Conservation (phyloP, 1,284 basidiomycete species). For the Tylopilus orsonianus region DNA sequence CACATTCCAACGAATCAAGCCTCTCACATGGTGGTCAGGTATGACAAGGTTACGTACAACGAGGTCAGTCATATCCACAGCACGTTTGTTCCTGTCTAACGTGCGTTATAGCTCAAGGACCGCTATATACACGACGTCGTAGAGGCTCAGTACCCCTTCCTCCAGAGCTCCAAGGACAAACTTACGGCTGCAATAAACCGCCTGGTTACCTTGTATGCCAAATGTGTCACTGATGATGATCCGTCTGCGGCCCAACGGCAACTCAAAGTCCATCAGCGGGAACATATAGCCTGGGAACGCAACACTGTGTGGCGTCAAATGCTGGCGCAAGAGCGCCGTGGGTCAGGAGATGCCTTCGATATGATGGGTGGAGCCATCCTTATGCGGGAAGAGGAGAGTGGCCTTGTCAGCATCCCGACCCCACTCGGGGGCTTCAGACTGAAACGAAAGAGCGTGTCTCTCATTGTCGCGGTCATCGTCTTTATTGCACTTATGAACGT, state of each 20-base stretch:
- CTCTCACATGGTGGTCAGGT: conserved; percentile 46
- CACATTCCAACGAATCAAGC: neutral
- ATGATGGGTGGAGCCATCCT: conserved; percentile 50
- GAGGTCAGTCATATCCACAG: conserved; percentile 42
- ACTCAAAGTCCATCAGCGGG: conserved; percentile 85
- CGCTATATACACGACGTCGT: conserved; percentile 78
- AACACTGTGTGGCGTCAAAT: conserved; percentile 98
- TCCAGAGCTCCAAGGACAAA: conserved; percentile 58
- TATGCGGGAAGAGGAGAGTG: conserved; percentile 52
- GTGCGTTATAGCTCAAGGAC: conserved; percentile 67
- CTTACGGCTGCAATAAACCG: conserved; percentile 62
- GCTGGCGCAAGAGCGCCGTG: conserved; percentile 86
- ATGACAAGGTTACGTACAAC: conserved; percentile 92
- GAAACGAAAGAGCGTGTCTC: conserved; percentile 61
- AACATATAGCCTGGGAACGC: conserved; percentile 93
- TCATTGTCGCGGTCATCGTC: conserved; percentile 55
- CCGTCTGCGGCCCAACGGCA: conserved; percentile 72
- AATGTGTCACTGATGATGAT: conserved; percentile 84
- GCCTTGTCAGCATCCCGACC: conserved; percentile 54
- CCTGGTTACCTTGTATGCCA: conserved; percentile 79
- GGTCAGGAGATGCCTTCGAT: conserved; percentile 46
- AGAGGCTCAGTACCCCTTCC: conserved; percentile 72
- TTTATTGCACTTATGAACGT: conserved; percentile 65
- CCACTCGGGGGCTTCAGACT: conserved; percentile 66
- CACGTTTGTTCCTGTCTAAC: neutral